phyloP scores from a whole-genome alignment of 257 asterid genomes.

The Rehmannia glutinosa region DNA sequence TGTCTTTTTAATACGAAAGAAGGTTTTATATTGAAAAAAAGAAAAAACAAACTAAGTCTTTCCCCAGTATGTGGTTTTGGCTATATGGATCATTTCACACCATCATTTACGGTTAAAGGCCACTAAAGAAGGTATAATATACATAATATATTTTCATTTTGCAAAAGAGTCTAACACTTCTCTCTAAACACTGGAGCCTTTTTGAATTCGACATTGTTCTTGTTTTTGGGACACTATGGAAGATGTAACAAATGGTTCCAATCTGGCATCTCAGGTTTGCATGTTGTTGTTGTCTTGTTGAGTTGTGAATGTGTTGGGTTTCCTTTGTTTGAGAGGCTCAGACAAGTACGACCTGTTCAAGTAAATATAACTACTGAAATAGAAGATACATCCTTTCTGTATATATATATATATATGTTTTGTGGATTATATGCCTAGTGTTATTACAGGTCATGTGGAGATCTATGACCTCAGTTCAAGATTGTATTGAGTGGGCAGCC shows the following conservation, averaged over 20 bases:
- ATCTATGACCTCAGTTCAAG: constrained; percentile 1
- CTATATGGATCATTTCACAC: too few relatives aligned
- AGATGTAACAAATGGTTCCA: neutral
- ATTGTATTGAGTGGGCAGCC: neutral
- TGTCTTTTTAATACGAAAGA: too few relatives aligned
- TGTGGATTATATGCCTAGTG: neutral
- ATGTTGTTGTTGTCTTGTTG: neutral
- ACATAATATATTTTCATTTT: neutral
- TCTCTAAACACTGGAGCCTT: neutral
- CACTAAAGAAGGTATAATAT: neutral
- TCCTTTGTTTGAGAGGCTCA: neutral
- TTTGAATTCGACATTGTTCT: neutral
- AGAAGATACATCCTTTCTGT: neutral
- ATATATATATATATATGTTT: neutral
- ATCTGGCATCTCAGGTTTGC: neutral
- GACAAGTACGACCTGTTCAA: neutral
- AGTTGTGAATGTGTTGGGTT: neutral
- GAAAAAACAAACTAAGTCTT: too few relatives aligned
- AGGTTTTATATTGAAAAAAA: too few relatives aligned
- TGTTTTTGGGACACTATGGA: neutral
- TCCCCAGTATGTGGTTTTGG: too few relatives aligned
- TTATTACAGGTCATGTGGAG: neutral
- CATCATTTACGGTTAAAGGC: too few relatives aligned
- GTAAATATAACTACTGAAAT: neutral
- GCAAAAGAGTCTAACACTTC: neutral